Evolutionary conservation across 306 rosid genomes (phyloP).

Genomic region (Elaeagnus macrophylla): DNA sequence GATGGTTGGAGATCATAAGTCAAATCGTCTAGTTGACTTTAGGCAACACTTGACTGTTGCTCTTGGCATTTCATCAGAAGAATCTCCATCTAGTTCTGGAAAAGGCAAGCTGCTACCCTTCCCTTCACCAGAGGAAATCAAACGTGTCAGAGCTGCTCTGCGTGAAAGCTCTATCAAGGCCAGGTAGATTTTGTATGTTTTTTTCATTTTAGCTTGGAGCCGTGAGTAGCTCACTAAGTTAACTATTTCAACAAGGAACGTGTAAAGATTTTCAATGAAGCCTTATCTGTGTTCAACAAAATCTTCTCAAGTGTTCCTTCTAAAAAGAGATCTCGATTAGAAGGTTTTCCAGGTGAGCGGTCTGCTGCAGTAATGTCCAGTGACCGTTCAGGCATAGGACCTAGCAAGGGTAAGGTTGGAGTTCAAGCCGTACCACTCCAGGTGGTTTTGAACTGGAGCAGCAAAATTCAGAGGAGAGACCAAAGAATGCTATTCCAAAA

Average conservation of each 20-base stretch:
- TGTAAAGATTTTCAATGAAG: constrained; percentile 55
- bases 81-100: constrained; percentile 69
- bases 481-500: constrained; percentile 61
- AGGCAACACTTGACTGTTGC: constrained; percentile 53
- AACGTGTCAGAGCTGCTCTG: constrained; percentile 50
- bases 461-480: constrained; percentile 79
- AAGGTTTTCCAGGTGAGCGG: constrained; percentile 50
- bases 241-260: constrained; percentile 66
- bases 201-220: constrained; percentile 22
- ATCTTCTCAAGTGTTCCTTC: constrained; percentile 67
- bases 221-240: constrained; percentile 26
- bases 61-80: constrained; percentile 69
- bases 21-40: constrained; percentile 56
- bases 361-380: constrained; percentile 40
- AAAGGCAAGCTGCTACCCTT: constrained; percentile 65
- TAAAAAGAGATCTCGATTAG: constrained; percentile 93
- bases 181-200: constrained; percentile 58
- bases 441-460: constrained; percentile 79
- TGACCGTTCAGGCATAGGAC: constrained; percentile 70
- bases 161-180: constrained; percentile 52
- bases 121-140: constrained; percentile 67
- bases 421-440: constrained; percentile 52
- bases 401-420: constrained; percentile 63
- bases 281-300: constrained; percentile 65
- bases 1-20: constrained; percentile 66